These are phyloP conservation scores for Neurospora sp. DNA, from an alignment of 495 filamentous ascomycete species.

Conservation along the genomic window DNA sequence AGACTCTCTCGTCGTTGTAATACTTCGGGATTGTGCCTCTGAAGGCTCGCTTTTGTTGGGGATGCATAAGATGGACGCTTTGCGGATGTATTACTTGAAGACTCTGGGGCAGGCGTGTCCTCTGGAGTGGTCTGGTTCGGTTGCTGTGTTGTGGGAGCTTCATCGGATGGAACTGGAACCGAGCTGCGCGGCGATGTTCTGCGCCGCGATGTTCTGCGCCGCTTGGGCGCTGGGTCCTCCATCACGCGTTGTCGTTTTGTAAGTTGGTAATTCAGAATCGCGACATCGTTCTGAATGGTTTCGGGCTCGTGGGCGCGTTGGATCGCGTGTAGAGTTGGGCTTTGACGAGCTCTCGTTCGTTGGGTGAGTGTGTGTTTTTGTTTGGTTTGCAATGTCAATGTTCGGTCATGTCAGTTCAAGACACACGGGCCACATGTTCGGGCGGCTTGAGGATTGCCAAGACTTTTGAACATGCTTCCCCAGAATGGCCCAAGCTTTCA, in stretches of 20 bases:
- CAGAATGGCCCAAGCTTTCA: not conserved
- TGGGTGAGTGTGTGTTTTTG: not conserved
- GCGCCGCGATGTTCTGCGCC: conserved; percentile 53
- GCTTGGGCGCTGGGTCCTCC: conserved; percentile 50
- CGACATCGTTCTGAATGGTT: not conserved
- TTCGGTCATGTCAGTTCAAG: not conserved
- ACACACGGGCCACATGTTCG: not conserved
- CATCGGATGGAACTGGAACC: conserved; percentile 15
- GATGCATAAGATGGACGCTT: conserved; percentile 52
- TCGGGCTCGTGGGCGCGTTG: conserved; percentile 12
- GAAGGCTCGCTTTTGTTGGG: conserved; percentile 54
- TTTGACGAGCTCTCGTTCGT: not conserved
- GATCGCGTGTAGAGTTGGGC: not conserved
- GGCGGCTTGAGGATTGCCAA: not conserved
- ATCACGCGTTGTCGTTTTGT: conserved; percentile 24
- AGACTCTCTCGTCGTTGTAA: conserved; percentile 33
- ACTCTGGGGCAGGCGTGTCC: not conserved
- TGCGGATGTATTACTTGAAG: not conserved
- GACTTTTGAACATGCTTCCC: not conserved
- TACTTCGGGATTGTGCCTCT: conserved; percentile 52
- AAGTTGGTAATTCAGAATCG: conserved; percentile 8
- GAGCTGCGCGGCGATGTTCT: conserved; percentile 45
- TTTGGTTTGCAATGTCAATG: not conserved
- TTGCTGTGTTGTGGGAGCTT: not conserved
- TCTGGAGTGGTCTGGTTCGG: conserved; percentile 11